These are phyloP conservation scores for Pholiota adiposa DNA, from an alignment of 1,284 basidiomycete genomes.

Conservation along the genomic window DNA sequence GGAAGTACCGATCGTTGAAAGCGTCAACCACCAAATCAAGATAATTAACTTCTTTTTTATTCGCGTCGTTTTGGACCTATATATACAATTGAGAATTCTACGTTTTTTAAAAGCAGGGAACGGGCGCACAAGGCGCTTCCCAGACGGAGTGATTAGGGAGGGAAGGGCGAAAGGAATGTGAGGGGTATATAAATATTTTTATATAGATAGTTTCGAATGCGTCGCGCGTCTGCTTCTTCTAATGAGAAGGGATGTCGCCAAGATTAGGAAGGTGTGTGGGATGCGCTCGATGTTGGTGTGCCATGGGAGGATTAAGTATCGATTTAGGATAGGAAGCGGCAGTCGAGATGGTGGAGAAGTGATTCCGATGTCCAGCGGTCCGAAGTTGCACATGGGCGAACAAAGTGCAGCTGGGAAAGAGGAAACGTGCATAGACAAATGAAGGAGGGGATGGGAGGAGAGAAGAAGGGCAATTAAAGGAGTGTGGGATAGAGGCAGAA, in stretches of 20 bases:
- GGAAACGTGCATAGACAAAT: background rate
- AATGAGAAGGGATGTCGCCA: background rate
- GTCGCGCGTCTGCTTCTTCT: background rate
- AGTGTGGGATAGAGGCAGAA: background rate
- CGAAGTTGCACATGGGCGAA: background rate
- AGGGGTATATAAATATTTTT: background rate
- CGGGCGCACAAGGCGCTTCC: background rate
- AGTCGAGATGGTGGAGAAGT: background rate
- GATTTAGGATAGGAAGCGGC: background rate
- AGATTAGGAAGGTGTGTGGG: background rate
- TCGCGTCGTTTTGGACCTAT: background rate
- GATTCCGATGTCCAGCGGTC: background rate
- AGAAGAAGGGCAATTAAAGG: background rate
- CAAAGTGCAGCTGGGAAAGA: background rate
- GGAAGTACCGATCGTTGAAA: too few relatives aligned
- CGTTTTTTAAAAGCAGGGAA: background rate
- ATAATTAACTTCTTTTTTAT: background rate
- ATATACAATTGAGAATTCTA: background rate
- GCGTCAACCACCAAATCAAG: background rate
- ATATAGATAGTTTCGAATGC: background rate
- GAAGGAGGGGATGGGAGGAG: background rate
- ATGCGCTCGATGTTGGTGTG: background rate
- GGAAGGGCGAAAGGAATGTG: background rate
- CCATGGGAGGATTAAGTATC: background rate
- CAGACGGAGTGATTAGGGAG: background rate